A percentile compares a stretch with the other conserved stretches of the same genome.
phyloP scores from a whole-genome alignment of 2,329 filamentous ascomycete genomes.

The Plectosphaerella sp. region DNA sequence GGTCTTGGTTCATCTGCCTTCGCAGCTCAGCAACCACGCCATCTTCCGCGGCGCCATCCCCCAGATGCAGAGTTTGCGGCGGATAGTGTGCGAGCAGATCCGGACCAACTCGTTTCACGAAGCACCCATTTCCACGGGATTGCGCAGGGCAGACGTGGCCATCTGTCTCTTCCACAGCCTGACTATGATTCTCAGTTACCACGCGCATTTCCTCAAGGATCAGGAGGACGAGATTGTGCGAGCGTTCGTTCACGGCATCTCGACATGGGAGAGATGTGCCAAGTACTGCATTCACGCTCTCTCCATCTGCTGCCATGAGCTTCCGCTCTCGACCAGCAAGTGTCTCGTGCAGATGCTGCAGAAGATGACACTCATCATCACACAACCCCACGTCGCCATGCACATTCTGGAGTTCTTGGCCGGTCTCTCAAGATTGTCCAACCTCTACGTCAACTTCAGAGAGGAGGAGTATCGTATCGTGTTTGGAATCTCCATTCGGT shows the following conservation, averaged over 20 bases:
- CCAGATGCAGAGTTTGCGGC: conserved; percentile 72
- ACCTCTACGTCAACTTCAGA: conserved; percentile 82
- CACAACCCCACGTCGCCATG: conserved; percentile 83
- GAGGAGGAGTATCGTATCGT: conserved; percentile 91
- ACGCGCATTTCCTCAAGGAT: conserved; percentile 74
- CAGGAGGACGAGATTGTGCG: conserved; percentile 89
- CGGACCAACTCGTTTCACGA: conserved; percentile 74
- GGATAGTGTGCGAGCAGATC: conserved; percentile 77
- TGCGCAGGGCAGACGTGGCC: conserved; percentile 84
- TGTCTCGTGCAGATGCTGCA: conserved; percentile 80
- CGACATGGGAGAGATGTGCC: conserved; percentile 78
- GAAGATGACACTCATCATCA: conserved; percentile 95
- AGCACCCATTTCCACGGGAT: conserved; percentile 70
- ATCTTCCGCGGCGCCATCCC: conserved; percentile 71
- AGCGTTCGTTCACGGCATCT: conserved; percentile 80
- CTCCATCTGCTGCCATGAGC: conserved; percentile 90
- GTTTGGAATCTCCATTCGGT: conserved; percentile 92
- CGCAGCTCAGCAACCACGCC: conserved; percentile 85
- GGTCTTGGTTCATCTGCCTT: conserved; percentile 77
- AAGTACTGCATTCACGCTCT: conserved; percentile 93
- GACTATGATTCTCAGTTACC: conserved; percentile 86
- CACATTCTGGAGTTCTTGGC: conserved; percentile 97
- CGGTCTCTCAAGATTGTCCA: conserved; percentile 76
- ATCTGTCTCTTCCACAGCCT: conserved; percentile 84
- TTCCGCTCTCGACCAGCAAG: conserved; percentile 82